Evolutionary conservation across 176 grass and related monocot genomes (phyloP).

Genomic region (Microstegium vimineum): DNA sequence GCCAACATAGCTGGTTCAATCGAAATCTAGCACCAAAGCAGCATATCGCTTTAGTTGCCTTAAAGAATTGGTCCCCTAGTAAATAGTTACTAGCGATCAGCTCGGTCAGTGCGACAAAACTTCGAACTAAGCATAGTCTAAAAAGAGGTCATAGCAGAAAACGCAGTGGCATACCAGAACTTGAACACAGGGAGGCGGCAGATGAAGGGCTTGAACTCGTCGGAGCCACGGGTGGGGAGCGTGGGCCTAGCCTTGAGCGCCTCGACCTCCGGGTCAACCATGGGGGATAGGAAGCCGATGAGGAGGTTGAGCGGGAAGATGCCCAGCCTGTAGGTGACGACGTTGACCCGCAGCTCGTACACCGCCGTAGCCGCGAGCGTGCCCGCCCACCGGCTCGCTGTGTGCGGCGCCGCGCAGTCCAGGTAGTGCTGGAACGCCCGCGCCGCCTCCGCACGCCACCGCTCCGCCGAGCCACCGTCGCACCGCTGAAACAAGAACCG

Average conservation of each 20-base stretch:
- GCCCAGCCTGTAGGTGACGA: conserved; percentile 81
- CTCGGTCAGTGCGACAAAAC: background rate
- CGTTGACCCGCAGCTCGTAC: conserved; percentile 77
- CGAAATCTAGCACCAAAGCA: conserved; percentile 2
- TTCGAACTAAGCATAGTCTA: background rate
- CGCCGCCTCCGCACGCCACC: conserved; percentile 58
- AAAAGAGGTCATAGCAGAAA: background rate
- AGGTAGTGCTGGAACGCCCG: conserved; percentile 84
- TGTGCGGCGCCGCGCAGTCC: conserved; percentile 78
- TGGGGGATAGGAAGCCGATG: conserved; percentile 96
- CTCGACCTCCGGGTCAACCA: conserved; percentile 90
- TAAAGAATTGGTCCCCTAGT: background rate
- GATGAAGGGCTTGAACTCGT: conserved; percentile 97
- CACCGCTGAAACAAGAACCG: too few relatives aligned
- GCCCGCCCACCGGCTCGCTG: conserved; percentile 56
- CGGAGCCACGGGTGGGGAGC: conserved; percentile 73
- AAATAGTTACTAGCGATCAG: background rate
- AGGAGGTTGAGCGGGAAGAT: conserved; percentile 98
- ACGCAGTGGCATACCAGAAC: conserved; percentile 56
- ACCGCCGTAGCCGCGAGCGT: conserved; percentile 49
- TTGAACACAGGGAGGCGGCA: conserved; percentile 90
- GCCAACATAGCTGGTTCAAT: background rate
- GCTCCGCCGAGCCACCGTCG: conserved; percentile 32
- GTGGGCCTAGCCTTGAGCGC: conserved; percentile 48
- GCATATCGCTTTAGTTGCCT: background rate